Conservation (phyloP, 805 yeast genomes). For the Starmerella riodocensis region DNA sequence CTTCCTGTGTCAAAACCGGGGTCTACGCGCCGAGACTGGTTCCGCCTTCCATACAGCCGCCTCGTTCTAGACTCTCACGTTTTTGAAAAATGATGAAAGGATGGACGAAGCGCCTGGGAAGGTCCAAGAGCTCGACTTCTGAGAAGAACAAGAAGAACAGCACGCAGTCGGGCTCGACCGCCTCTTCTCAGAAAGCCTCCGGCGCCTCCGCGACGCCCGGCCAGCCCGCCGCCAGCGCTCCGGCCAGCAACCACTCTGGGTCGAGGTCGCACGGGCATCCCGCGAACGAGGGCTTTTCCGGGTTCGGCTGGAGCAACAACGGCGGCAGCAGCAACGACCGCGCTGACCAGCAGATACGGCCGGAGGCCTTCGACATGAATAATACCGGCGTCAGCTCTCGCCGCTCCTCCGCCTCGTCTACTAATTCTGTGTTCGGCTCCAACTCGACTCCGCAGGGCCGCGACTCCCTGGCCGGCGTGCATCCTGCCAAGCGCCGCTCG, state of each 20-base stretch:
- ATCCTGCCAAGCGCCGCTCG: conserved; percentile 10
- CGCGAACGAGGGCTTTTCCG: conserved; percentile 7
- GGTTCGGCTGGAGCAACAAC: conserved; percentile 4
- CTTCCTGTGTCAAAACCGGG: too few relatives aligned
- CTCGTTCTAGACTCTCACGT: background rate
- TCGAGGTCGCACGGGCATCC: background rate
- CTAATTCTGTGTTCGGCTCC: background rate
- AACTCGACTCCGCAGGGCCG: conserved; percentile 2
- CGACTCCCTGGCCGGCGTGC: conserved; percentile 9
- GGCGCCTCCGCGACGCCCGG: background rate
- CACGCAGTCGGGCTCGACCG: background rate
- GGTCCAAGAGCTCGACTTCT: conserved; percentile 22
- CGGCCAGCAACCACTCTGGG: background rate
- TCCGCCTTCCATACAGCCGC: background rate
- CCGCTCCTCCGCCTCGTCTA: conserved; percentile 9
- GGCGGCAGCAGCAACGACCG: background rate
- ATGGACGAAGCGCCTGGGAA: conserved; percentile 30
- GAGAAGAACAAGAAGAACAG: conserved; percentile 17
- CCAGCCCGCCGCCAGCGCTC: background rate
- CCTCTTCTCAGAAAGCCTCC: background rate
- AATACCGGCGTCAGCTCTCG: conserved; percentile 24
- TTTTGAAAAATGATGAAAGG: conserved; percentile 27
- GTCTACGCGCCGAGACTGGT: too few relatives aligned
- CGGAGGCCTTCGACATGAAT: conserved; percentile 23
- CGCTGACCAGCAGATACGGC: conserved; percentile 20